Percentiles rank a stretch among this genome's conserved stretches.
Evolutionary conservation across 2,329 filamentous ascomycete genomes (phyloP).

Genomic region (Plenodomus tracheiphilus): DNA sequence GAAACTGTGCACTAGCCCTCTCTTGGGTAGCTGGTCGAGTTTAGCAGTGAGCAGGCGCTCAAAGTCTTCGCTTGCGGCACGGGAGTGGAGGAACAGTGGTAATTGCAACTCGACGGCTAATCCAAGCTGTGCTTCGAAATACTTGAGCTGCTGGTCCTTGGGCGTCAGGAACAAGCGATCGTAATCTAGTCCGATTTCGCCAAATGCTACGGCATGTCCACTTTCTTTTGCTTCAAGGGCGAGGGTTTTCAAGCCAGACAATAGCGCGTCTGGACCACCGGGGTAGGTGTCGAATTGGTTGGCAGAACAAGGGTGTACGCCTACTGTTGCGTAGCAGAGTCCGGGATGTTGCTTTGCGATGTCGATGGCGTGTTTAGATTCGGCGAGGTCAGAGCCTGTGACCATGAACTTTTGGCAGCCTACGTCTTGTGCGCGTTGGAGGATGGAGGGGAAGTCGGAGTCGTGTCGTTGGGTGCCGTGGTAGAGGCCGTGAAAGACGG

Average conservation of each 20-base stretch:
- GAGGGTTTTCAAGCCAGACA: constrained; percentile 65
- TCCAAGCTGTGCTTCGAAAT: constrained; percentile 81
- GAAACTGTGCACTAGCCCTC: constrained; percentile 91
- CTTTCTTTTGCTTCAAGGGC: constrained; percentile 61
- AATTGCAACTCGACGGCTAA: constrained; percentile 76
- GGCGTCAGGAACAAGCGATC: constrained; percentile 84
- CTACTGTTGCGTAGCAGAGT: constrained; percentile 84
- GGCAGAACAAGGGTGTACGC: constrained; percentile 90
- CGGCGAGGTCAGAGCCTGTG: constrained; percentile 83
- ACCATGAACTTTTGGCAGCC: constrained; percentile 91
- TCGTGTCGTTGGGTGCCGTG: constrained; percentile 77
- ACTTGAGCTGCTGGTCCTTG: constrained; percentile 77
- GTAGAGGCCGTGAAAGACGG: constrained; percentile 83
- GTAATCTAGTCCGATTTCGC: constrained; percentile 96
- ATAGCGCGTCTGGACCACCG: constrained; percentile 58
- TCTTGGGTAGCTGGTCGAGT: constrained; percentile 69
- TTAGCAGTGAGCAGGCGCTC: constrained; percentile 62
- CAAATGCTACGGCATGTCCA: constrained; percentile 76
- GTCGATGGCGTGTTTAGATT: constrained; percentile 73
- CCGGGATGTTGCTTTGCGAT: constrained; percentile 75
- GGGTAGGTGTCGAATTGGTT: constrained; percentile 71
- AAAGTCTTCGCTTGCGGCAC: constrained; percentile 86
- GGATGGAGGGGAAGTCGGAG: constrained; percentile 73
- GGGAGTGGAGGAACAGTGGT: constrained; percentile 89
- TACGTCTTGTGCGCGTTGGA: constrained; percentile 75